Conservation (phyloP, 805 yeast species). For the Grigorovia transvaalensis region DNA sequence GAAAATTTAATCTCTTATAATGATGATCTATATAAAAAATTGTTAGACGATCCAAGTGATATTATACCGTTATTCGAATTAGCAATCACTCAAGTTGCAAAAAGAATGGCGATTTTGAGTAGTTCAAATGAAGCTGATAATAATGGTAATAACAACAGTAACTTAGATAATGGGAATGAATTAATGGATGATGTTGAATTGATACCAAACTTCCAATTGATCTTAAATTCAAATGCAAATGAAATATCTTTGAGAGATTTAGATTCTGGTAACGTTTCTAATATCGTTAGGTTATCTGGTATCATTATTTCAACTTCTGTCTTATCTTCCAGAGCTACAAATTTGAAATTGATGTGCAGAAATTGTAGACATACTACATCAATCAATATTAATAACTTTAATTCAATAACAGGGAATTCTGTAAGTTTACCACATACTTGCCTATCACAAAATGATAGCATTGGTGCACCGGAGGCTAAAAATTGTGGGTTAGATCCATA, state of each 20-base stretch:
- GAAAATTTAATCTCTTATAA: slow-evolving; percentile 82
- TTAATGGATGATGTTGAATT: slow-evolving; percentile 1
- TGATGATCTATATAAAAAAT: slow-evolving; percentile 76
- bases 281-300: slow-evolving; percentile 85
- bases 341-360: slow-evolving; percentile 75
- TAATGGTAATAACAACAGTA: not conserved
- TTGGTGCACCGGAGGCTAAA: slow-evolving; percentile 7
- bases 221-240: slow-evolving; percentile 62
- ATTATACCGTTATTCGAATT: slow-evolving; percentile 77
- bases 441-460: slow-evolving; percentile 17
- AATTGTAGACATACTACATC: slow-evolving; percentile 73
- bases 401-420: slow-evolving; percentile 24
- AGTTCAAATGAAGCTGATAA: slow-evolving; percentile 7
- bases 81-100: slow-evolving; percentile 80
- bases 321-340: slow-evolving; percentile 76
- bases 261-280: slow-evolving; percentile 79
- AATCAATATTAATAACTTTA: slow-evolving; percentile 33
- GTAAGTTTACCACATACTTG: slow-evolving; percentile 27
- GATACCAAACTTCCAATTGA: slow-evolving; percentile 75
- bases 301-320: slow-evolving; percentile 88
- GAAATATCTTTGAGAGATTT: slow-evolving; percentile 68
- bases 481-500: slow-evolving; percentile 89
- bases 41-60: slow-evolving; percentile 79
- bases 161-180: not conserved
- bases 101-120: slow-evolving; percentile 42